Percentiles rank a stretch among this genome's conserved stretches.
phyloP scores from a whole-genome alignment of 1,284 basidiomycete species.

The Cryptococcus sp. region DNA sequence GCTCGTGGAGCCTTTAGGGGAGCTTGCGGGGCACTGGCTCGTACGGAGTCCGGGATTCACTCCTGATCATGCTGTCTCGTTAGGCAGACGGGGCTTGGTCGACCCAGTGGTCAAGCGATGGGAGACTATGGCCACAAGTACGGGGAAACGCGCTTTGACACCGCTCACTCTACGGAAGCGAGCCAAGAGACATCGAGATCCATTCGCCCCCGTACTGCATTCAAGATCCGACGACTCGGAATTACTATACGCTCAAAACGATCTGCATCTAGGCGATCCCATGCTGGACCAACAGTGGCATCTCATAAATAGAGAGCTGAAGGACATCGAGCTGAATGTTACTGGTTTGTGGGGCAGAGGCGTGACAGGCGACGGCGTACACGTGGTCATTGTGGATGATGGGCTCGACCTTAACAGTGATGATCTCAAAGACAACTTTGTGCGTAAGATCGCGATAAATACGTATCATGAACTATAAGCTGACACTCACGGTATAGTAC shows the following conservation, averaged over 20 bases:
- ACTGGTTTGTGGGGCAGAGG: conserved; percentile 67
- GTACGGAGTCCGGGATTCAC: conserved; percentile 60
- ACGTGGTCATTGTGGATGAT: conserved; percentile 91
- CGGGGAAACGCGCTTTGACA: conserved; percentile 20
- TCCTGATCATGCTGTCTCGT: conserved; percentile 7
- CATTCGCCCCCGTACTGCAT: conserved; percentile 21
- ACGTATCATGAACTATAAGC: not conserved
- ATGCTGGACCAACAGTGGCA: conserved; percentile 92
- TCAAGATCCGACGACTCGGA: conserved; percentile 57
- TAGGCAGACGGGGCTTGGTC: conserved; percentile 19
- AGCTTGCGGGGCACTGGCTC: conserved; percentile 81
- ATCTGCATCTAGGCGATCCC: conserved; percentile 79
- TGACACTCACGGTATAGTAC: conserved; percentile 60
- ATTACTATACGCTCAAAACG: conserved; percentile 51
- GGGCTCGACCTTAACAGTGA: conserved; percentile 88
- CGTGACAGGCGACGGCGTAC: conserved; percentile 81
- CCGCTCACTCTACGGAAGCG: conserved; percentile 27
- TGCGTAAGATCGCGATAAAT: conserved; percentile 56
- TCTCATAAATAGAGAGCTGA: conserved; percentile 53
- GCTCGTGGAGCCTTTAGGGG: conserved; percentile 83
- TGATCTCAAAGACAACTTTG: conserved; percentile 89
- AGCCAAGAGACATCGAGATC: conserved; percentile 23
- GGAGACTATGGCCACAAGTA: conserved; percentile 11
- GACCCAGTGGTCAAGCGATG: conserved; percentile 38
- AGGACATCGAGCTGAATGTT: conserved; percentile 59